Base-by-base conservation (phyloP, 2,329 filamentous ascomycete genomes). In the Phialophora chinensis region DNA sequence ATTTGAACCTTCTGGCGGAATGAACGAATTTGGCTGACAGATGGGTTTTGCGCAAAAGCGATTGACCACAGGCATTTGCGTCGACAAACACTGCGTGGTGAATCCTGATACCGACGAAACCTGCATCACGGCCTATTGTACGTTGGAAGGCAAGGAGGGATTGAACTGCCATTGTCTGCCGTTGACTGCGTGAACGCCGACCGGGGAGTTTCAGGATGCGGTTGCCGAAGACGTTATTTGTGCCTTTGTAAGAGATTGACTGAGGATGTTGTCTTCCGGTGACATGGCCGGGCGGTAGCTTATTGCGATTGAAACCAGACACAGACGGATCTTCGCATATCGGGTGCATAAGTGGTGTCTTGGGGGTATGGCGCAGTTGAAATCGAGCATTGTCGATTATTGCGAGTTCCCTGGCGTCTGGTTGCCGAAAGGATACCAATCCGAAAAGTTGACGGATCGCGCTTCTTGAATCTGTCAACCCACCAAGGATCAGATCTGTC, bases 101-200 rank as follows among this genome's bases (percentile, higher is more conserved):
- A n/a, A 65, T 25, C 25, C 25, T 8, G 47, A 68, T 3, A 60
- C 62, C 23, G 62, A 47, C 17, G 12, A 60, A 27, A 58, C 47
- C n/a, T 68, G 66, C 47, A 60, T 60, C 27, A 60, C 62, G 1
- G 20, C 59, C 5, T 63, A 42, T 47, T 62, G 66, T 54, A 49
- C 29, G 10, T 44, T 59, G 23, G 35, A 33, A 12, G 61, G 47
- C 35, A 65, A 62, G 33, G 62, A 68, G 23, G 66, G 66, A 11
- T 23, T 47, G 27, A 12, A 56, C 4, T 68, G 62, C 52, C 54
- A 57, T 35, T 68, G 66, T 47, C 6, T 65, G 7, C 62, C 62
- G 8, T 7, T 63, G 25, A 56, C 44, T 6, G 52, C 27, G n/a
- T 62, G 62, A 65, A 5, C 35, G 2, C 14, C 17, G 38, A 44